phyloP scores from a whole-genome alignment of 371 early-diverging fungal species.

The Rhizopus delemar region DNA sequence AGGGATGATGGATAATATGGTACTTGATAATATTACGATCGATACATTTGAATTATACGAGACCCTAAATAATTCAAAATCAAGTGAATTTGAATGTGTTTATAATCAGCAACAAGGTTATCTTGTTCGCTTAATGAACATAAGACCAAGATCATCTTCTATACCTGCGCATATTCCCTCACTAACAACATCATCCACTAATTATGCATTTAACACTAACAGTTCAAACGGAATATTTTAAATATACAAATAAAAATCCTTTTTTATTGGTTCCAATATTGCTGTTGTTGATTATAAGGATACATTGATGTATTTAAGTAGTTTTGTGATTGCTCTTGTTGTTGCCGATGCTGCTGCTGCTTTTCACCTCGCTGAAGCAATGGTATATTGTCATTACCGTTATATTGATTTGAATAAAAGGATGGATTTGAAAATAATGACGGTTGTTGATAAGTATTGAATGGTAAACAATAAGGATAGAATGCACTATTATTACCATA shows the following conservation, averaged over 20 bases:
- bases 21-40: conserved; percentile 24
- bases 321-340: conserved; percentile 23
- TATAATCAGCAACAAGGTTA: conserved; percentile 36
- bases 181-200: background rate
- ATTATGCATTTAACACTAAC: background rate
- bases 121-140: conserved; percentile 21
- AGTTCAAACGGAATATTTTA: background rate
- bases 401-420: background rate
- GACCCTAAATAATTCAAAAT: conserved; percentile 17
- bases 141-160: conserved; percentile 4
- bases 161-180: conserved; percentile 3
- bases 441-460: too few species aligned
- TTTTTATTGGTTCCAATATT: conserved; percentile 23
- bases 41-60: conserved; percentile 42
- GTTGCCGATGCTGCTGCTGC: conserved; percentile 25
- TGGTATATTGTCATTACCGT: too few species aligned
- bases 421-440: too few species aligned
- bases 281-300: conserved; percentile 12
- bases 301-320: conserved; percentile 26
- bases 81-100: conserved; percentile 37
- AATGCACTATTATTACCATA: too few species aligned
- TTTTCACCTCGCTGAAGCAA: conserved; percentile 1
- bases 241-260: background rate
- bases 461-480: too few species aligned
- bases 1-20: conserved; percentile 36